Conservation (phyloP, 208 protist genomes). For the Leishmania martiniquensis region DNA sequence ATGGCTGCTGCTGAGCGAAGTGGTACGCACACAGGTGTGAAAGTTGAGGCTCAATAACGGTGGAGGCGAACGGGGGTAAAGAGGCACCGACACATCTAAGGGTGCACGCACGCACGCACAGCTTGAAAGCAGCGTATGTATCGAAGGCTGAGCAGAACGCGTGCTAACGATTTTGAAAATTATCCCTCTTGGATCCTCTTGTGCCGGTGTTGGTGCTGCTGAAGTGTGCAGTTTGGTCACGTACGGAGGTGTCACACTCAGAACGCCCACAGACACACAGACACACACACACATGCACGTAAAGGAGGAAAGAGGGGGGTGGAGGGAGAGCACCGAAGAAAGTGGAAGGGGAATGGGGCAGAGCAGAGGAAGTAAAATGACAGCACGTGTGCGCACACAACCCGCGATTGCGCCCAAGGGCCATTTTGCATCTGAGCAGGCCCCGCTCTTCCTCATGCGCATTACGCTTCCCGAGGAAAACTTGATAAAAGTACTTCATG, state of each 20-base stretch:
- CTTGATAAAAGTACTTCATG: no score
- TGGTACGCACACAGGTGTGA: background rate
- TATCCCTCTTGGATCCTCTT: background rate
- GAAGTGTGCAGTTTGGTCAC: background rate
- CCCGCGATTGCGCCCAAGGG: no score
- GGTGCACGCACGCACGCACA: background rate
- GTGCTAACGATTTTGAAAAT: background rate
- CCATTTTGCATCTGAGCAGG: background rate
- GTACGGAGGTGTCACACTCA: background rate
- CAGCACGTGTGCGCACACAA: background rate
- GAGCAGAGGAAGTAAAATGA: background rate
- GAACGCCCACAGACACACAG: background rate
- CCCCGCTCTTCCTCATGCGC: no score
- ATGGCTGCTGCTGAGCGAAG: slow-evolving; percentile 25
- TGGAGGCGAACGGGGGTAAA: background rate
- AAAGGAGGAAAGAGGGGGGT: background rate
- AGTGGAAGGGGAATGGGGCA: background rate
- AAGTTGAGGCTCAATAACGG: no score
- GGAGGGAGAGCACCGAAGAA: no score
- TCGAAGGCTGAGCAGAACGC: no score
- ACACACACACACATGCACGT: background rate
- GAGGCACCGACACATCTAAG: background rate
- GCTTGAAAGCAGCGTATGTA: no score
- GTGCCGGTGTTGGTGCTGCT: background rate
- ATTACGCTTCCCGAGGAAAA: no score